A percentile compares a stretch with the other conserved stretches of the same genome.
These are phyloP conservation scores for Sphagnum contortum DNA, from an alignment of 225 moss, liverwort and hornwort species.

Conservation along the genomic window DNA sequence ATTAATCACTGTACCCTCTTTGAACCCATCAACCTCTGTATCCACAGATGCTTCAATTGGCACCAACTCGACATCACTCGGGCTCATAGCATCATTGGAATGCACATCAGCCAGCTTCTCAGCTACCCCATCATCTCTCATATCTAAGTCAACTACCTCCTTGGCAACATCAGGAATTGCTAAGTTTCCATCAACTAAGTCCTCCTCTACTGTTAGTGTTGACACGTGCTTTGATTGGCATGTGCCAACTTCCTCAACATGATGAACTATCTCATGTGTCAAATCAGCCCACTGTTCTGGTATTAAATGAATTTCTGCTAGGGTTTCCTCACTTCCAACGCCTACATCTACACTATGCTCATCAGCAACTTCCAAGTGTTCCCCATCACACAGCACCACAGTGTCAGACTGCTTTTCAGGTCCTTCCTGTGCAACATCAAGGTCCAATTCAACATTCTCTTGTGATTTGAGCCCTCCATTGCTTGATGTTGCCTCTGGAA, in stretches of 20 bases:
- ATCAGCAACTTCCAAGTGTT: background rate
- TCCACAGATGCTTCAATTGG: constrained; percentile 3
- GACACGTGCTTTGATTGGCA: no score
- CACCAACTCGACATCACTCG: constrained; percentile 1
- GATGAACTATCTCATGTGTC: background rate
- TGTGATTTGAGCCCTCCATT: constrained; percentile 2
- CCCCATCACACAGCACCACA: background rate
- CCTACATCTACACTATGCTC: background rate
- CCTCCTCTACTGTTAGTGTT: no score
- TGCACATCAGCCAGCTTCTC: background rate
- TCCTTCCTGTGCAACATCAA: constrained; percentile 10
- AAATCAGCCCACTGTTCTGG: background rate
- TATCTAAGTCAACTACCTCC: constrained; percentile 1
- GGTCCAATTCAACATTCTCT: constrained; percentile 7
- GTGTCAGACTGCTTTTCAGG: constrained; percentile 4
- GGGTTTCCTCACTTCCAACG: constrained; percentile 1
- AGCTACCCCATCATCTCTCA: constrained; percentile 1
- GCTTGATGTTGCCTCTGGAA: no score
- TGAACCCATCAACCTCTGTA: constrained; percentile 1
- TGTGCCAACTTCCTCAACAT: no score
- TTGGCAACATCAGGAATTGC: background rate
- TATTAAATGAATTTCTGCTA: background rate
- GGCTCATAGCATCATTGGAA: background rate
- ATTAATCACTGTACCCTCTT: constrained; percentile 7
- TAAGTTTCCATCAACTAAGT: no score